A percentile compares a stretch with the other conserved stretches of the same genome.
phyloP scores from a whole-genome alignment of 306 rosid genomes.

The Casuarina glauca region DNA sequence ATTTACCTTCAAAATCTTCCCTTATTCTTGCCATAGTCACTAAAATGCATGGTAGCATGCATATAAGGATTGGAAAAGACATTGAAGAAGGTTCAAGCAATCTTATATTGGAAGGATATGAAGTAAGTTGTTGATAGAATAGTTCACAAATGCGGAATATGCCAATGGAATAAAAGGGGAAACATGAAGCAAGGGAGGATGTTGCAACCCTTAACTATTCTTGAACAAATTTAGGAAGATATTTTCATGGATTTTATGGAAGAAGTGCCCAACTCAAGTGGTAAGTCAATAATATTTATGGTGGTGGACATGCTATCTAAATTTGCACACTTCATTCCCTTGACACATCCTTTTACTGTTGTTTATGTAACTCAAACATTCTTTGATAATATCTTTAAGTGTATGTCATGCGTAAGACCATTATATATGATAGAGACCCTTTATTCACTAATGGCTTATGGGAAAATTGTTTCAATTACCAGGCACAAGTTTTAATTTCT shows the following conservation, averaged over 20 bases:
- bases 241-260: background rate
- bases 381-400: fast-evolving
- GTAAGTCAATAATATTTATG: background rate
- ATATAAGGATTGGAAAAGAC: background rate
- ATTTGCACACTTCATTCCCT: background rate
- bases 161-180: background rate
- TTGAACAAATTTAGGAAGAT: background rate
- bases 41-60: too few relatives aligned
- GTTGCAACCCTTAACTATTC: background rate
- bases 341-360: background rate
- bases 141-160: background rate
- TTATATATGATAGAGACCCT: background rate
- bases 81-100: too few relatives aligned
- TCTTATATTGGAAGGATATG: background rate
- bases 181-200: background rate
- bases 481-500: too few relatives aligned
- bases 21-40: too few relatives aligned
- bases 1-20: too few relatives aligned
- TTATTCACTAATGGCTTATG: background rate
- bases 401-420: fast-evolving
- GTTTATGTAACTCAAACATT: fast-evolving
- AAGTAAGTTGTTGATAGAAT: background rate
- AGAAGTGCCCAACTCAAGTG: fast-evolving
- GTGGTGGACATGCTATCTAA: background rate
- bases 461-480: background rate